A percentile compares a stretch with the other conserved stretches of the same genome.
Evolutionary conservation across 2,329 filamentous ascomycete species (phyloP).

Genomic region (Ophiostoma pallidulum): DNA sequence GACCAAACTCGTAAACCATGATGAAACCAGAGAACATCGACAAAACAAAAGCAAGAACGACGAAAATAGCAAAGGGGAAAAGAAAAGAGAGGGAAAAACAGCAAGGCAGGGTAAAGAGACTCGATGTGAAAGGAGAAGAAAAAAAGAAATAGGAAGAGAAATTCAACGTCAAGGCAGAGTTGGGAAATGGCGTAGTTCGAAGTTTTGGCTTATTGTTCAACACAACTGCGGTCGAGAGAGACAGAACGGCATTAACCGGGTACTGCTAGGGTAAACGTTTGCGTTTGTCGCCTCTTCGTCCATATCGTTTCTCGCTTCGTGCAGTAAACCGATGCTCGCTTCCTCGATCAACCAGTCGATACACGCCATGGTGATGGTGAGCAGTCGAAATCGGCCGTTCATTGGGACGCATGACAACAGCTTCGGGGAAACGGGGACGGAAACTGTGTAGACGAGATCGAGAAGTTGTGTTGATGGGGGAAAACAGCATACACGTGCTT

Average conservation of each 20-base stretch:
- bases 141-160: neutral
- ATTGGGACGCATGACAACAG: too few relatives aligned
- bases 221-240: neutral
- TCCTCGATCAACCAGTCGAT: neutral
- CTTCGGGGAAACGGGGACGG: too few relatives aligned
- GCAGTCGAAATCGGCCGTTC: too few relatives aligned
- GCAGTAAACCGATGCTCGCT: neutral
- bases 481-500: neutral
- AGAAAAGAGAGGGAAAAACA: neutral
- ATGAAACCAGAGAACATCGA: neutral
- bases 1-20: conserved; percentile 2
- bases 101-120: neutral
- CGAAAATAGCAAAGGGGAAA: neutral
- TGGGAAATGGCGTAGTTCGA: conserved; percentile 7
- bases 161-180: neutral
- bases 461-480: too few relatives aligned
- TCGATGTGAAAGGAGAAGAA: neutral
- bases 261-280: neutral
- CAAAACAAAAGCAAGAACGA: neutral
- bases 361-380: neutral
- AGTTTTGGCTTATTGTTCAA: neutral
- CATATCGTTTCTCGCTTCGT: neutral
- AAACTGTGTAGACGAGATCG: too few relatives aligned
- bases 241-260: neutral
- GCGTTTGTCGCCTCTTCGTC: neutral